These are phyloP conservation scores for Aegilops sharonensis DNA, from an alignment of 176 grass and related monocot species.

Conservation along the genomic window DNA sequence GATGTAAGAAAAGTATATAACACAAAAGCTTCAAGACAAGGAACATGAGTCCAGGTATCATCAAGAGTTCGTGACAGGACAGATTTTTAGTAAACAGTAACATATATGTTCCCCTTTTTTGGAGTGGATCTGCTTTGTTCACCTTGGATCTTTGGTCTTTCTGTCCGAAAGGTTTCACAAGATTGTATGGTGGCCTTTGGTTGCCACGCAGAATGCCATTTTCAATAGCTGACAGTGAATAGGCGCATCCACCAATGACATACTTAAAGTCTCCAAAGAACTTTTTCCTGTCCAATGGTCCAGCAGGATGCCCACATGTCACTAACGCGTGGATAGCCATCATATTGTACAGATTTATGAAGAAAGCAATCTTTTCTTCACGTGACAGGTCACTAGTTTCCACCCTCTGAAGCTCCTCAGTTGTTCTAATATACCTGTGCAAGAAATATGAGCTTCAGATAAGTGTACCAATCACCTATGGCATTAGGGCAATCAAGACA, in stretches of 20 bases:
- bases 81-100: conserved; percentile 8
- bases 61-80: not conserved
- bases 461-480: conserved; percentile 8
- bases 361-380: conserved; percentile 94
- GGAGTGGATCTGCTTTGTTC: conserved; percentile 25
- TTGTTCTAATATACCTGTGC: conserved; percentile 81
- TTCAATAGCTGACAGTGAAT: conserved; percentile 92
- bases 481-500: not conserved
- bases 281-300: conserved; percentile 78
- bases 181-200: conserved; percentile 89
- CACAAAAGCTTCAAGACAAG: not conserved
- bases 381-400: conserved; percentile 61
- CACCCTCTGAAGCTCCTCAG: conserved; percentile 90
- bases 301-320: conserved; percentile 60
- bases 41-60: not conserved
- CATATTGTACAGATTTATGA: conserved; percentile 98
- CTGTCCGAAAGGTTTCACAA: conserved; percentile 78
- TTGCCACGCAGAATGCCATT: conserved; percentile 87
- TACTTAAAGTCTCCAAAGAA: conserved; percentile 98
- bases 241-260: conserved; percentile 85
- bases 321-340: conserved; percentile 92
- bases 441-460: conserved; percentile 6
- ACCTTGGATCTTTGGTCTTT: conserved; percentile 83
- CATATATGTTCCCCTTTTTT: conserved; percentile 22
- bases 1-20: not conserved